phyloP scores from a whole-genome alignment of 495 filamentous ascomycete species.

The Ramalina intermedia region DNA sequence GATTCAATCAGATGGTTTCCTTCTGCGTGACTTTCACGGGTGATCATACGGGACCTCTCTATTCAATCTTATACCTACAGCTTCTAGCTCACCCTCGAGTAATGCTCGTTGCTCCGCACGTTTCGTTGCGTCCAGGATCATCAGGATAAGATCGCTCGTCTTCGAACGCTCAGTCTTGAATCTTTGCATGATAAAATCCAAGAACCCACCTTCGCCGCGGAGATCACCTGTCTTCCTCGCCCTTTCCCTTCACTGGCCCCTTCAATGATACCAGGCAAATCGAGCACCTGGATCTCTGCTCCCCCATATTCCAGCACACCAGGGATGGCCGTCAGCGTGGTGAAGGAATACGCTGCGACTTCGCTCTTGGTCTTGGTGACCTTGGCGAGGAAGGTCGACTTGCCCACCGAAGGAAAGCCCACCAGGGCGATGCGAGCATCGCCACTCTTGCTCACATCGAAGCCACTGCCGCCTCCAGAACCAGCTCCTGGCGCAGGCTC shows the following conservation, averaged over 20 bases:
- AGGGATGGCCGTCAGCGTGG: constrained; percentile 92
- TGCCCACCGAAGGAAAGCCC: constrained; percentile 95
- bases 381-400: constrained; percentile 96
- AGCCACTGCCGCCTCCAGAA: constrained; percentile 58
- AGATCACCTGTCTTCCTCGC: constrained; percentile 90
- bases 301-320: constrained; percentile 97
- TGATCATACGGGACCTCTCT: constrained; percentile 70
- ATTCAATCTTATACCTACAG: constrained; percentile 91
- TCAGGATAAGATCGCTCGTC: constrained; percentile 93
- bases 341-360: constrained; percentile 94
- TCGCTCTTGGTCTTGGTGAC: constrained; percentile 98
- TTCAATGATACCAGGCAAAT: constrained; percentile 98
- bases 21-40: constrained; percentile 8
- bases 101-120: constrained; percentile 84
- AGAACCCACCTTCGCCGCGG: constrained; percentile 60
- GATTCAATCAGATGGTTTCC: not conserved
- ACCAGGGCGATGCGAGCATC: constrained; percentile 96
- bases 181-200: not conserved
- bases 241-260: constrained; percentile 95
- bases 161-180: constrained; percentile 19
- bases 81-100: constrained; percentile 85
- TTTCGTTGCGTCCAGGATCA: constrained; percentile 96
- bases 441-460: constrained; percentile 94
- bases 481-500: constrained; percentile 76
- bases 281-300: constrained; percentile 94